Percentiles rank a stretch among this genome's conserved stretches.
Conservation (phyloP, 129 eudicot genomes). For the carrot (Daucus carota) region DNA sequence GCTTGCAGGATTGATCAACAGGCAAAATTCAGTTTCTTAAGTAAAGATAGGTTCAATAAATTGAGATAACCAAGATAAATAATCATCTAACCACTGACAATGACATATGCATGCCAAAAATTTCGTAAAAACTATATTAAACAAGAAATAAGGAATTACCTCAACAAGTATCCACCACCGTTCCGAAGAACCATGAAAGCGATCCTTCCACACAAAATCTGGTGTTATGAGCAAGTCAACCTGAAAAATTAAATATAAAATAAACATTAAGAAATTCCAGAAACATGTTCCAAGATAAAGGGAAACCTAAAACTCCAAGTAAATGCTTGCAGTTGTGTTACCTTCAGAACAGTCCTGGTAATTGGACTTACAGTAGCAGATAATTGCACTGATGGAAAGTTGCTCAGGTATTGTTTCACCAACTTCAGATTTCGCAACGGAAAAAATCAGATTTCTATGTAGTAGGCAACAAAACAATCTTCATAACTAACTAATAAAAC, state of each 20-base stretch:
- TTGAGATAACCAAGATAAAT: not conserved
- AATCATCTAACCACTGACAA: not conserved
- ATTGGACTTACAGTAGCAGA: slow-evolving; percentile 98
- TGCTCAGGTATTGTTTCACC: slow-evolving; percentile 87
- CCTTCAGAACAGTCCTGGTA: slow-evolving; percentile 98
- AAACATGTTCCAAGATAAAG: not conserved
- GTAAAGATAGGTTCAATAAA: not conserved
- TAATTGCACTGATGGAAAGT: slow-evolving; percentile 78
- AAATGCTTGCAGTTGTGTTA: slow-evolving; percentile 21
- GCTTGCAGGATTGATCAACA: not conserved
- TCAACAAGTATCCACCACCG: slow-evolving; percentile 99
- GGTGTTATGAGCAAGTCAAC: slow-evolving; percentile 83
- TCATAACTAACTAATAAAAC: slow-evolving; percentile 8
- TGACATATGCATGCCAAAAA: not conserved
- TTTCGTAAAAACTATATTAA: not conserved
- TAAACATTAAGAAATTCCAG: slow-evolving; percentile 1
- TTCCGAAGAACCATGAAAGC: slow-evolving; percentile 93
- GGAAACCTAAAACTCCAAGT: not conserved
- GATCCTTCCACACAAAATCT: slow-evolving; percentile 95
- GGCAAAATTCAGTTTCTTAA: not conserved
- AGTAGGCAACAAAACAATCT: slow-evolving; percentile 10
- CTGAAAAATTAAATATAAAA: slow-evolving; percentile 33
- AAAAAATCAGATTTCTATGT: slow-evolving; percentile 7
- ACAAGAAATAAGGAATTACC: slow-evolving; percentile 35
- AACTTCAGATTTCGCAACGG: slow-evolving; percentile 30